Evolutionary conservation across 176 grass and related monocot species (phyloP), one percentile per base, ranked within the genome.

Genomic region (Metroxylon sagu): DNA sequence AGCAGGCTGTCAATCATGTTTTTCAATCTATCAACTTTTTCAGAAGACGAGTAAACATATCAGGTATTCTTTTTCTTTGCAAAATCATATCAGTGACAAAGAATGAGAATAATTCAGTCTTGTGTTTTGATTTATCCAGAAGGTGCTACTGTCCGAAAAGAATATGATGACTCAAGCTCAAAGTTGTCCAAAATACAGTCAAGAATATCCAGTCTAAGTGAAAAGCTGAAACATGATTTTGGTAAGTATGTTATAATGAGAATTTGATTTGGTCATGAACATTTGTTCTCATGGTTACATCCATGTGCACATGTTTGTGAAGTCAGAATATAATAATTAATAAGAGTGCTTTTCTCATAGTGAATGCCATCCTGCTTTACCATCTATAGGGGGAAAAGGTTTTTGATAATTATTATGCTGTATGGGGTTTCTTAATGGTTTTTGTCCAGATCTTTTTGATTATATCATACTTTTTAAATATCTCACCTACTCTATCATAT

Each of bases 111-210:
- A 4, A 19, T 54, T 18, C 69, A 58, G 71, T 71, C 50, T 53
- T 52, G 31, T 43, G 14, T 15, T 65, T 75, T 77, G 3, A 69
- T 61, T 52, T 80, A 71, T 73, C 60, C 71, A 98, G 93, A 89
- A 70, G 78, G 87, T 78, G 80, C 84, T 50, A 72, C 43, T 72
- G 79, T 98, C 60, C 79, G 72, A 57, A 92, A 89, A 76, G 87
- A 98, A 72, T 98, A 98, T 76, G 87, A 98, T 61, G 79, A 98
- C 81, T 74, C 85, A 18, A 88, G 62, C 71, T 85, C 93, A 67
- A 98, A 98, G 76, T 69, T 92, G 58, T 92, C 84, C 57, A 98
- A 92, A 71, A 78, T 98, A 67, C 93, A 85, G n/a, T 98, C 93
- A 50, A 89, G 68, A 76, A 79, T 98, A 71, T 82, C 84, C 10